These are phyloP conservation scores for Plantago ovata DNA, from an alignment of 257 asterid species.

Conservation along the genomic window DNA sequence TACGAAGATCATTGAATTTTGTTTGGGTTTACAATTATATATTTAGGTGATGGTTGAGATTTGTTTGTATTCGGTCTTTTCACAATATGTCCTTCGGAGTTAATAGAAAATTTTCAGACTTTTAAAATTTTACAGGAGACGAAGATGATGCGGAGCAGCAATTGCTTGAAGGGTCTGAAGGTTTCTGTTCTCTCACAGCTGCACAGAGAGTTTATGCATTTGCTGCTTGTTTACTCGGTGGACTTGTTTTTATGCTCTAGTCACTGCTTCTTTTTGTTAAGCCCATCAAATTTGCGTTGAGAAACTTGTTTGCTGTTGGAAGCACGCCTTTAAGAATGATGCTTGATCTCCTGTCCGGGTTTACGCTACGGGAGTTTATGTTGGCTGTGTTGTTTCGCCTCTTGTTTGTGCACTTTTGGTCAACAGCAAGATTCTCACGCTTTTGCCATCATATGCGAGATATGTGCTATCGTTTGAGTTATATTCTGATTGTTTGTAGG, in stretches of 20 bases:
- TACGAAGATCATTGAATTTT: too few species aligned
- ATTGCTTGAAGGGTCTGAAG: conserved; percentile 65
- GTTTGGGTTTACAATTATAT: too few species aligned
- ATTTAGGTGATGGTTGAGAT: too few species aligned
- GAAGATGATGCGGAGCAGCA: conserved; percentile 63
- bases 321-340: conserved; percentile 93
- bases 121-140: conserved; percentile 34
- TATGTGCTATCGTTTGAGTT: conserved; percentile 95
- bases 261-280: conserved; percentile 68
- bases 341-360: conserved; percentile 78
- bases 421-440: conserved; percentile 80
- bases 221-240: conserved; percentile 77
- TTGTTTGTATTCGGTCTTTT: too few species aligned
- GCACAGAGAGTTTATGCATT: conserved; percentile 85
- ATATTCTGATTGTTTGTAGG: conserved; percentile 87
- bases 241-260: conserved; percentile 71
- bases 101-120: too few species aligned
- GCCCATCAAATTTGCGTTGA: conserved; percentile 85
- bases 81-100: too few species aligned
- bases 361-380: conserved; percentile 71
- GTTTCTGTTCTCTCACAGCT: conserved; percentile 70
- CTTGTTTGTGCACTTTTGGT: conserved; percentile 89
- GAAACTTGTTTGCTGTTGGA: conserved; percentile 89
- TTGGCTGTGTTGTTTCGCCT: conserved; percentile 71
- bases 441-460: conserved; percentile 80